Evolutionary conservation across 805 yeast species (phyloP).

Genomic region (Lipomyces mesembrius): DNA sequence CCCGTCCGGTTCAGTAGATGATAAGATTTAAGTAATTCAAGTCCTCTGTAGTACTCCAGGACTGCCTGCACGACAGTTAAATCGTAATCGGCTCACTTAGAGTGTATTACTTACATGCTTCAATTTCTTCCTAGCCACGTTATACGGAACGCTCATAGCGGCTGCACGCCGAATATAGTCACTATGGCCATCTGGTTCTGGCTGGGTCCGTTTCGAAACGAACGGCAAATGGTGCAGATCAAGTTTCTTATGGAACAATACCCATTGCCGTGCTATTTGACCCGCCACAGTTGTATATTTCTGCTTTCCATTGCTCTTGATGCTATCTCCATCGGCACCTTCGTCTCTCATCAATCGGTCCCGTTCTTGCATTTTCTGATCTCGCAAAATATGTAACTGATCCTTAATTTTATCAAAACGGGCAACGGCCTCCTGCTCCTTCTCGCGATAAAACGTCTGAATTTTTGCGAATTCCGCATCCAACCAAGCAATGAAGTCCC

Average conservation of each 20-base stretch:
- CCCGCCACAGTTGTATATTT: neutral
- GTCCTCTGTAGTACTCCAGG: conserved; percentile 71
- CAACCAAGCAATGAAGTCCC: conserved; percentile 68
- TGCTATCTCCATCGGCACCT: conserved; percentile 1
- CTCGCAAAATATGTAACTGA: conserved; percentile 67
- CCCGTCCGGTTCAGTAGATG: conserved; percentile 83
- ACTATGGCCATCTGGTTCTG: conserved; percentile 10
- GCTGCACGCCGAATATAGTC: conserved; percentile 26
- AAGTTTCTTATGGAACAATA: conserved; percentile 21
- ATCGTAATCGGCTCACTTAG: conserved; percentile 34
- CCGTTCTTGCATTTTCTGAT: conserved; percentile 51
- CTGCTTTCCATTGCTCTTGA: neutral
- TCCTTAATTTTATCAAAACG: conserved; percentile 67
- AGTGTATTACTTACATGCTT: conserved; percentile 17
- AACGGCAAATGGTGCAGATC: conserved; percentile 36
- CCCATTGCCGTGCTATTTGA: conserved; percentile 13
- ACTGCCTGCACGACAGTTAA: conserved; percentile 57
- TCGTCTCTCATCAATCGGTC: neutral
- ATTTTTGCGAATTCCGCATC: conserved; percentile 64
- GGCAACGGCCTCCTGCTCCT: conserved; percentile 63
- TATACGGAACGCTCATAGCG: conserved; percentile 22
- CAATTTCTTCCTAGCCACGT: conserved; percentile 30
- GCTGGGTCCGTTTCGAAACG: neutral
- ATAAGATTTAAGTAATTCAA: conserved; percentile 72
- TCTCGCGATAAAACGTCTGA: conserved; percentile 61